These are phyloP conservation scores for Penicillium roqueforti DNA, from an alignment of 495 filamentous ascomycete genomes.

Conservation along the genomic window DNA sequence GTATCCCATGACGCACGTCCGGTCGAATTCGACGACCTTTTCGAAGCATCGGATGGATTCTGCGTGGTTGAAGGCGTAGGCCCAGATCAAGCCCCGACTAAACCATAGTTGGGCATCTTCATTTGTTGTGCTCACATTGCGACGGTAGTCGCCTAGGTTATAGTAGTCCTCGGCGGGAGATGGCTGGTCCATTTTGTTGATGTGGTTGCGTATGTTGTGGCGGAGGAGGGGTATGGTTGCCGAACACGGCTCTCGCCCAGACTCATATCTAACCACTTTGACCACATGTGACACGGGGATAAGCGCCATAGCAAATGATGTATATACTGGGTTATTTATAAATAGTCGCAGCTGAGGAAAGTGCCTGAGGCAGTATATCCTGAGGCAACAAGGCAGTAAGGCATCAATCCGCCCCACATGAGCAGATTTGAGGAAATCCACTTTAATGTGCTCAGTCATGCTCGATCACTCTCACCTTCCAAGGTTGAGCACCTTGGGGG, in stretches of 20 bases:
- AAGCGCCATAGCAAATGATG: neutral
- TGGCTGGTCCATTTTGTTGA: constrained; percentile 4
- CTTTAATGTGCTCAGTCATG: constrained; percentile 14
- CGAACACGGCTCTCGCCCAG: neutral
- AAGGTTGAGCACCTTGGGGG: constrained; percentile 14
- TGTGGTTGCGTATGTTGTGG: constrained; percentile 1
- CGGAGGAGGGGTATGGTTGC: neutral
- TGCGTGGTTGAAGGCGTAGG: constrained; percentile 63
- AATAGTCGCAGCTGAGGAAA: neutral
- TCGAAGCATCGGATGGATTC: constrained; percentile 58
- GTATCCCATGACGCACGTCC: constrained; percentile 55
- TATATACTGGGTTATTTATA: neutral
- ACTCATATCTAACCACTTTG: neutral
- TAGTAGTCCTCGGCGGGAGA: constrained; percentile 38
- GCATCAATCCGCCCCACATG: constrained; percentile 3
- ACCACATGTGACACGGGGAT: neutral
- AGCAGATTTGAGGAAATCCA: constrained; percentile 14
- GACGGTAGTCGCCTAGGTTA: constrained; percentile 52
- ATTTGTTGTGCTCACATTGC: constrained; percentile 43
- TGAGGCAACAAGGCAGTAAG: neutral
- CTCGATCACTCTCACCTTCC: constrained; percentile 26
- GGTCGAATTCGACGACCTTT: constrained; percentile 50
- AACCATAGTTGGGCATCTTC: constrained; percentile 54
- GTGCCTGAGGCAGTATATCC: neutral
- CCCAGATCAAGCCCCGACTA: constrained; percentile 59